Evolutionary conservation across 116 monocot genomes (phyloP).

Genomic region (Papilionanthe hybrid): DNA sequence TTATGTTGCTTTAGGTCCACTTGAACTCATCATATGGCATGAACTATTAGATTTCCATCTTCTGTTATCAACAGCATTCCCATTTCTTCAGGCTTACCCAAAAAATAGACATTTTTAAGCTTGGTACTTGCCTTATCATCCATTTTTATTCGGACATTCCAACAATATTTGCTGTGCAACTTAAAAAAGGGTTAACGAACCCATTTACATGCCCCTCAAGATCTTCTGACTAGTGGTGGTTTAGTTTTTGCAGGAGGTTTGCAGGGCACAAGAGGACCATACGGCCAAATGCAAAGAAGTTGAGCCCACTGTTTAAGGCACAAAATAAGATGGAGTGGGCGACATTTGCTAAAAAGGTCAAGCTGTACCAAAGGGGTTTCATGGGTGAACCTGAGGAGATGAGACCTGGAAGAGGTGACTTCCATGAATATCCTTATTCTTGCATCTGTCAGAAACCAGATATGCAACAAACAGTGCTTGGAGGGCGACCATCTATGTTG

Average conservation of each 20-base stretch:
- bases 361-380: slow-evolving; percentile 60
- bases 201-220: background rate
- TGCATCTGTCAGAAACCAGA: slow-evolving; percentile 58
- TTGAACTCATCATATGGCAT: background rate
- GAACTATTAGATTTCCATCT: background rate
- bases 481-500: background rate
- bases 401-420: slow-evolving; percentile 74
- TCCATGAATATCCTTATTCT: slow-evolving; percentile 83
- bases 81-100: too few relatives aligned
- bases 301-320: slow-evolving; percentile 59
- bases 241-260: slow-evolving; percentile 58
- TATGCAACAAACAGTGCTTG: background rate
- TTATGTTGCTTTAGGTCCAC: background rate
- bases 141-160: too few relatives aligned
- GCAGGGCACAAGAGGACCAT: slow-evolving; percentile 93
- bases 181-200: background rate
- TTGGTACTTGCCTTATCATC: too few relatives aligned
- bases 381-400: slow-evolving; percentile 95
- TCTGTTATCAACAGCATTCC: background rate
- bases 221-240: background rate
- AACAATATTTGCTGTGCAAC: too few relatives aligned
- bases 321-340: slow-evolving; percentile 49
- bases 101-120: too few relatives aligned
- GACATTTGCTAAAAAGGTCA: slow-evolving; percentile 56
- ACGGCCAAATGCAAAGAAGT: slow-evolving; percentile 81